Percentiles rank a stretch among this genome's conserved stretches.
Evolutionary conservation across 257 asterid species (phyloP).

Genomic region (Lantana camara): DNA sequence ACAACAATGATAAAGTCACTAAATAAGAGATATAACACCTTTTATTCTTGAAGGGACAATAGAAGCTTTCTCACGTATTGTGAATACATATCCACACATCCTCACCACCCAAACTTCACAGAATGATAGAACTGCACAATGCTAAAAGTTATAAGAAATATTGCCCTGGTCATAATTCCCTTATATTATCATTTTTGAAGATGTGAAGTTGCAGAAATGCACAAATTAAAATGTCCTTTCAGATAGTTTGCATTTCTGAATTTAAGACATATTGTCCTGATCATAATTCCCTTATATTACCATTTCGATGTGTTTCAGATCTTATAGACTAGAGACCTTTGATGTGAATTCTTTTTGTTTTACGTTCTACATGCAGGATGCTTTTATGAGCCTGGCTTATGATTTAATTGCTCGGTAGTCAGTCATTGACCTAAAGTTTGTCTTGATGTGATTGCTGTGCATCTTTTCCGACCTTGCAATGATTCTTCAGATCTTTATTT

Average conservation of each 20-base stretch:
- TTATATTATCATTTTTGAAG: not conserved
- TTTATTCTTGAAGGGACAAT: not conserved
- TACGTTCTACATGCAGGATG: too few relatives aligned
- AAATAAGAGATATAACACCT: not conserved
- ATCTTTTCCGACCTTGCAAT: too few relatives aligned
- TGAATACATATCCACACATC: conserved; percentile 2
- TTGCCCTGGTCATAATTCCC: not conserved
- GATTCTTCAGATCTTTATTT: too few relatives aligned
- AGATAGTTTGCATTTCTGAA: not conserved
- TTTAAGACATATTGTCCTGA: too few relatives aligned
- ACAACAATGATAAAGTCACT: not conserved
- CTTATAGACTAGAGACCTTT: too few relatives aligned
- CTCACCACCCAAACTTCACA: not conserved
- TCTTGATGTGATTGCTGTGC: too few relatives aligned
- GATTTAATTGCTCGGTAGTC: too few relatives aligned
- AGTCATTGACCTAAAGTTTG: too few relatives aligned
- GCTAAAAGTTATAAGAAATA: not conserved
- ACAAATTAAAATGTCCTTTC: not conserved
- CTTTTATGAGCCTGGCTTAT: too few relatives aligned
- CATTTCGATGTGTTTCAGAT: too few relatives aligned
- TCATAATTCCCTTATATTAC: too few relatives aligned
- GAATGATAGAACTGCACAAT: not conserved
- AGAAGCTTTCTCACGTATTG: not conserved
- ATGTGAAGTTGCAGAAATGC: conserved; percentile 2
- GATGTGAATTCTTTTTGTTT: too few relatives aligned